phyloP scores from a whole-genome alignment of 306 rosid species.

The Hippophae rhamnoides region DNA sequence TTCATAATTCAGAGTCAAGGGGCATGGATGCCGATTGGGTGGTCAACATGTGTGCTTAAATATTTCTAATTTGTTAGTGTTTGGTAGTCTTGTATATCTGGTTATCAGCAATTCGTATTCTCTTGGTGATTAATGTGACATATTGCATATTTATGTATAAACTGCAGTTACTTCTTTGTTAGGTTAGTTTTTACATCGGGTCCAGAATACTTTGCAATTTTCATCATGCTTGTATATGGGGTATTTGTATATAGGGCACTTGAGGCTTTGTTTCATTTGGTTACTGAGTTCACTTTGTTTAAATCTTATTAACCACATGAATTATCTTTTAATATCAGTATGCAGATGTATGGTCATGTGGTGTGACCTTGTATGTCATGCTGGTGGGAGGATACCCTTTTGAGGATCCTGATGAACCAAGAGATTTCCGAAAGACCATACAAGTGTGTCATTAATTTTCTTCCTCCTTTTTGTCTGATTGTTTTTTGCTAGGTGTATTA shows the following conservation, averaged over 20 bases:
- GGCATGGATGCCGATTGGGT: background rate
- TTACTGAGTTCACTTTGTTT: conserved; percentile 1
- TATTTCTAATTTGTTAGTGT: too few relatives aligned
- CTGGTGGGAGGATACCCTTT: conserved; percentile 85
- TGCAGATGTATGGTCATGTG: conserved; percentile 98
- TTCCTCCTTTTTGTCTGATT: background rate
- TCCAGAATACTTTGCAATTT: too few relatives aligned
- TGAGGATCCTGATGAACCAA: conserved; percentile 84
- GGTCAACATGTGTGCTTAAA: background rate
- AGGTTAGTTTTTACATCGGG: too few relatives aligned
- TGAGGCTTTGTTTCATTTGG: background rate
- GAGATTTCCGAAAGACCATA: conserved; percentile 79
- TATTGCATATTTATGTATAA: too few relatives aligned
- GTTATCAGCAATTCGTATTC: too few relatives aligned
- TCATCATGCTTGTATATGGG: too few relatives aligned
- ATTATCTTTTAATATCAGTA: conserved; percentile 36
- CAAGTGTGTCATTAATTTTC: conserved; percentile 40
- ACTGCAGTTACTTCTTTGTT: too few relatives aligned
- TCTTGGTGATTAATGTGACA: too few relatives aligned
- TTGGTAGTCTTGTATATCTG: too few relatives aligned
- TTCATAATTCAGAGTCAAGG: background rate
- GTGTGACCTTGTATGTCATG: conserved; percentile 90
- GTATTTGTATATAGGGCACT: too few relatives aligned
- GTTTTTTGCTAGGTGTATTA: conserved; percentile 17
- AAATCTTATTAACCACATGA: background rate